A percentile compares a stretch with the other conserved stretches of the same genome.
Evolutionary conservation across 1,284 basidiomycete species (phyloP).

Genomic region (Cutaneotrichosporon arboriforme): DNA sequence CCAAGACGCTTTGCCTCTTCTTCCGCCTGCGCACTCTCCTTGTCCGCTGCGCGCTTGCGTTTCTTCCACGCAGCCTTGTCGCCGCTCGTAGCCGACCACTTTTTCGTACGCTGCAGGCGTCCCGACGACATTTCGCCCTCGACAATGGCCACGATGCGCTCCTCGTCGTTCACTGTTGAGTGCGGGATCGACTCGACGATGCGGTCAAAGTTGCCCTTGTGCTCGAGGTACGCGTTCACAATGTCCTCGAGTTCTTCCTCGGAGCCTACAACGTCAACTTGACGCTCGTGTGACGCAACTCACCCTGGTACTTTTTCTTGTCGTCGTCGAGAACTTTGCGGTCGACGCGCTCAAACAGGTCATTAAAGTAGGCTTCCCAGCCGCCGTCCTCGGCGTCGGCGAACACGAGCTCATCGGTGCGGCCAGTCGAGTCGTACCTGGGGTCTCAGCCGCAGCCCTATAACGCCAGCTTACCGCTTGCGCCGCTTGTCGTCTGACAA

Average conservation of each 20-base stretch:
- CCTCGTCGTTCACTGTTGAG: constrained; percentile 71
- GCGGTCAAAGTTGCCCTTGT: constrained; percentile 64
- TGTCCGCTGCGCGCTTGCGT: constrained; percentile 65
- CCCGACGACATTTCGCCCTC: constrained; percentile 60
- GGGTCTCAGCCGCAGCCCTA: background rate
- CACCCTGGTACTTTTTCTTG: constrained; percentile 86
- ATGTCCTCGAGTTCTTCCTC: constrained; percentile 74
- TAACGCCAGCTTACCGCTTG: constrained; percentile 31
- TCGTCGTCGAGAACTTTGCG: constrained; percentile 78
- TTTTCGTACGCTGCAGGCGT: constrained; percentile 56
- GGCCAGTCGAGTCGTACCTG: constrained; percentile 72
- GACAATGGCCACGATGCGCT: constrained; percentile 68
- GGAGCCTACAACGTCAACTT: constrained; percentile 59
- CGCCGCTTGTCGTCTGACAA: constrained; percentile 70
- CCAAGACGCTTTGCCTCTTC: constrained; percentile 77
- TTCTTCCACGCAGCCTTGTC: constrained; percentile 71
- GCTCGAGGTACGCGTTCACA: constrained; percentile 62
- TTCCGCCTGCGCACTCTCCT: constrained; percentile 81
- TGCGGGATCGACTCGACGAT: constrained; percentile 82
- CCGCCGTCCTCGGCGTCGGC: constrained; percentile 71
- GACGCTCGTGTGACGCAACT: constrained; percentile 19
- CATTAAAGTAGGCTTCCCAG: constrained; percentile 89
- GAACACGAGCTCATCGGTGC: constrained; percentile 67
- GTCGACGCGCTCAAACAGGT: constrained; percentile 79
- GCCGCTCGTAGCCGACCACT: constrained; percentile 62